phyloP scores from a whole-genome alignment of 78 protist genomes.

The Dictyostelium capitatum region DNA sequence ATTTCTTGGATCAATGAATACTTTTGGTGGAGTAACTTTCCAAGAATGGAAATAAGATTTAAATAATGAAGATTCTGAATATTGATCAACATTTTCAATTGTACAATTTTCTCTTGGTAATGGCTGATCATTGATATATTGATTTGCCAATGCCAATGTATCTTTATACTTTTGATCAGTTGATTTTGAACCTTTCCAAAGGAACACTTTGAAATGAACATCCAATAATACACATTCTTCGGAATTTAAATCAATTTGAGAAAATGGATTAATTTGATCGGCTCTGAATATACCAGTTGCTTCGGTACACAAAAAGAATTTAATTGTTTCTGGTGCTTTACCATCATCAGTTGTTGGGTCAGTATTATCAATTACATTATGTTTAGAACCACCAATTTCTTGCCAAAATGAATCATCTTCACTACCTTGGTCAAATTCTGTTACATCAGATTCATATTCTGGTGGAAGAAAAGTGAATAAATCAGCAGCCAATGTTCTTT shows the following conservation, averaged over 20 bases:
- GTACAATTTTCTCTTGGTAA: background rate
- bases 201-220: background rate
- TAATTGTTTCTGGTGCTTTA: constrained; percentile 24
- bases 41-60: constrained; percentile 61
- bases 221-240: constrained; percentile 56
- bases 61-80: constrained; percentile 25
- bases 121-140: constrained; percentile 24
- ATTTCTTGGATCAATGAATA: constrained; percentile 55
- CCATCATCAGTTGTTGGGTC: background rate
- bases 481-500: constrained; percentile 48
- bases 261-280: constrained; percentile 63
- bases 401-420: constrained; percentile 67
- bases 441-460: constrained; percentile 52
- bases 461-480: constrained; percentile 75
- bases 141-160: constrained; percentile 13
- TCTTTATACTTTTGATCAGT: constrained; percentile 47
- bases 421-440: constrained; percentile 57
- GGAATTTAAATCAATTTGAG: constrained; percentile 54
- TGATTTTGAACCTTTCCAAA: constrained; percentile 68
- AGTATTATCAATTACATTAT: background rate
- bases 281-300: constrained; percentile 69
- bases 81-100: background rate
- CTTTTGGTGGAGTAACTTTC: constrained; percentile 54
- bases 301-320: constrained; percentile 45
- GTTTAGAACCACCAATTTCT: constrained; percentile 33